phyloP scores from a whole-genome alignment of 139 green algal genomes.

The Haematococcus sp. region DNA sequence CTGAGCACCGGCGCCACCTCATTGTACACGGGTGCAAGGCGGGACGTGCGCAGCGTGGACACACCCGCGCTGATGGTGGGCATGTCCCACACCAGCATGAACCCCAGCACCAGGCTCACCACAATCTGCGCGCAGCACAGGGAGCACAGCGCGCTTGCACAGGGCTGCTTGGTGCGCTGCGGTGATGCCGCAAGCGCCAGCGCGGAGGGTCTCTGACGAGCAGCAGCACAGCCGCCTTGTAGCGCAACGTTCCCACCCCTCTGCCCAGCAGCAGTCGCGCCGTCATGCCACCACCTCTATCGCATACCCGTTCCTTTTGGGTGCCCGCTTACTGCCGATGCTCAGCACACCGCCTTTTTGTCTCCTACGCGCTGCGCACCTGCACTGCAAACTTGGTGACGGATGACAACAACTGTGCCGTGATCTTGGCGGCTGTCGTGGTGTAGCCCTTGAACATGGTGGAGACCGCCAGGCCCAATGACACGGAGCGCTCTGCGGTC shows the following conservation, averaged over 20 bases:
- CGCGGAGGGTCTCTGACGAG: no score
- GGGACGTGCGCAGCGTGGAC: slow-evolving; percentile 48
- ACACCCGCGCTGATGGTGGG: slow-evolving; percentile 71
- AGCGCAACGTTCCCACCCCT: no score
- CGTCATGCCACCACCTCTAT: no score
- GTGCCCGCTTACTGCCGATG: no score
- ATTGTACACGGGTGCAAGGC: slow-evolving; percentile 78
- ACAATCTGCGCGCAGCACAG: slow-evolving; percentile 58
- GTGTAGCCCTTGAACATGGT: slow-evolving; percentile 85
- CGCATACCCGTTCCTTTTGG: no score
- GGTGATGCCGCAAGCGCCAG: no score
- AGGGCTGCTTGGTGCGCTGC: neutral
- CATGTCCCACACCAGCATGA: slow-evolving; percentile 94
- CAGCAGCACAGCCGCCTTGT: neutral
- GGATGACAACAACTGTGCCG: slow-evolving; percentile 66
- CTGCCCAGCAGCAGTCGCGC: neutral
- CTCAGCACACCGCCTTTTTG: no score
- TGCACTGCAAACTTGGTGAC: slow-evolving; percentile 83
- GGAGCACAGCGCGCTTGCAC: neutral
- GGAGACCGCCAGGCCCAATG: slow-evolving; percentile 72
- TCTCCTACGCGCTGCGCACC: slow-evolving; percentile 31
- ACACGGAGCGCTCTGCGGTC: slow-evolving; percentile 60
- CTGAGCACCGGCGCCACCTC: slow-evolving; percentile 83
- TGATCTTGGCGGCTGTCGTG: slow-evolving; percentile 76
- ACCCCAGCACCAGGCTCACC: slow-evolving; percentile 86